phyloP scores from a whole-genome alignment of 495 filamentous ascomycete genomes.

The Chlorociboria aeruginascens region DNA sequence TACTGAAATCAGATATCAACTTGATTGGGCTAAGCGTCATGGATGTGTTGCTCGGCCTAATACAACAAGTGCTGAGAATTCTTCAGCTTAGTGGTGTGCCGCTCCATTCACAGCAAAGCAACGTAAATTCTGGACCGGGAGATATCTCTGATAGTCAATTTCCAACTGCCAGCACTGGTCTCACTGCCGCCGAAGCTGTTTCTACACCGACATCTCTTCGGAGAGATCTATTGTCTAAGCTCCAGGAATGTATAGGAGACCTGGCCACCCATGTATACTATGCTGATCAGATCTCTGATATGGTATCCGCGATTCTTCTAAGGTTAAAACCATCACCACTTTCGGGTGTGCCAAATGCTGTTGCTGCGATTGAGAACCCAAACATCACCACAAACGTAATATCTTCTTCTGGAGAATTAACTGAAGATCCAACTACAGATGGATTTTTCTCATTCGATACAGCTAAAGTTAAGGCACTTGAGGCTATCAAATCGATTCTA shows the following conservation, averaged over 20 bases:
- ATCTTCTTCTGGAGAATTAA: conserved; percentile 9
- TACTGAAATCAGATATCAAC: conserved; percentile 80
- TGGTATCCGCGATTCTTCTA: conserved; percentile 66
- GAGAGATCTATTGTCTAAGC: conserved; percentile 16
- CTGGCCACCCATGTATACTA: conserved; percentile 93
- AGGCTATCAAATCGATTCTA: conserved; percentile 68
- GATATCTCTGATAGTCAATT: not conserved
- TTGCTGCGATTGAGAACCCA: conserved; percentile 33
- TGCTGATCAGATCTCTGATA: conserved; percentile 83
- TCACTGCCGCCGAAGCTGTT: conserved; percentile 5
- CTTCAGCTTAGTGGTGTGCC: conserved; percentile 46
- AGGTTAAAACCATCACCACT: conserved; percentile 53
- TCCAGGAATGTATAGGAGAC: conserved; percentile 69
- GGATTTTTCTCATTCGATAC: conserved; percentile 62
- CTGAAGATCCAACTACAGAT: conserved; percentile 30
- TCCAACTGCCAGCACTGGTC: conserved; percentile 8
- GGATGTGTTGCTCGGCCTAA: conserved; percentile 72
- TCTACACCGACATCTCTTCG: conserved; percentile 12
- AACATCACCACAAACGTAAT: conserved; percentile 19
- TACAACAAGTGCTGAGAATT: conserved; percentile 64
- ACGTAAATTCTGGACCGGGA: not conserved
- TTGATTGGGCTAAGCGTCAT: conserved; percentile 90
- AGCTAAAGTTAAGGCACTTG: conserved; percentile 65
- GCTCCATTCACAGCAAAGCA: conserved; percentile 3
- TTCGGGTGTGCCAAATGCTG: conserved; percentile 24